Conservation (phyloP, 257 asterid species). For the Penstemon davidsonii region DNA sequence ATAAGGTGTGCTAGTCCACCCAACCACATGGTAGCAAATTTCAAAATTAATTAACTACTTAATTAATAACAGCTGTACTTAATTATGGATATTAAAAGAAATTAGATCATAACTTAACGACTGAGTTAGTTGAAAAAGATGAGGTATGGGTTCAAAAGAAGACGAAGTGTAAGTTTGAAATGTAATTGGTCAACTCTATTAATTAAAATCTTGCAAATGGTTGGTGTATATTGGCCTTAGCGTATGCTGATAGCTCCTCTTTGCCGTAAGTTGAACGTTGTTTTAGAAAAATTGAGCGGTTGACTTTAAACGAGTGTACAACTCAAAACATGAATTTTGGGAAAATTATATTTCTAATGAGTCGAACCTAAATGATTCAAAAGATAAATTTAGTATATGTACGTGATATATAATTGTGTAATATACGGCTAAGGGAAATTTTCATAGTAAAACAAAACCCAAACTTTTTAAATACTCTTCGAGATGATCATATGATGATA, state of each 20-base stretch:
- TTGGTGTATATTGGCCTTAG: not conserved
- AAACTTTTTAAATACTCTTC: too few species aligned
- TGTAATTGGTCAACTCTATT: constrained; percentile 27
- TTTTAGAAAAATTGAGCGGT: not conserved
- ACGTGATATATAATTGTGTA: not conserved
- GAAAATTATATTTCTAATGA: not conserved
- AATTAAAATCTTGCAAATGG: not conserved
- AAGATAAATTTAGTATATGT: too few species aligned
- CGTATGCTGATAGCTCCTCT: too few species aligned
- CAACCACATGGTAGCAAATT: constrained; percentile 22
- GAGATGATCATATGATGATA: too few species aligned
- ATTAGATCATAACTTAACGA: not conserved
- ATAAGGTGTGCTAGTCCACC: not conserved
- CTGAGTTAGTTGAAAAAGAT: constrained; percentile 1
- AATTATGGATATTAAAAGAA: not conserved
- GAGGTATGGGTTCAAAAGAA: not conserved
- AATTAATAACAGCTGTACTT: not conserved
- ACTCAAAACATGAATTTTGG: not conserved
- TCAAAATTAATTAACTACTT: not conserved
- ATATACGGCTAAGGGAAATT: not conserved
- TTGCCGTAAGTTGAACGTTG: constrained; percentile 30
- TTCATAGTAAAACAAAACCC: too few species aligned
- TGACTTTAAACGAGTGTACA: not conserved
- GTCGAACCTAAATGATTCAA: too few species aligned
- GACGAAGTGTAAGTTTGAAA: constrained; percentile 11